phyloP scores from a whole-genome alignment of 2,329 filamentous ascomycete species.

The Trematosphaeria pertusa region DNA sequence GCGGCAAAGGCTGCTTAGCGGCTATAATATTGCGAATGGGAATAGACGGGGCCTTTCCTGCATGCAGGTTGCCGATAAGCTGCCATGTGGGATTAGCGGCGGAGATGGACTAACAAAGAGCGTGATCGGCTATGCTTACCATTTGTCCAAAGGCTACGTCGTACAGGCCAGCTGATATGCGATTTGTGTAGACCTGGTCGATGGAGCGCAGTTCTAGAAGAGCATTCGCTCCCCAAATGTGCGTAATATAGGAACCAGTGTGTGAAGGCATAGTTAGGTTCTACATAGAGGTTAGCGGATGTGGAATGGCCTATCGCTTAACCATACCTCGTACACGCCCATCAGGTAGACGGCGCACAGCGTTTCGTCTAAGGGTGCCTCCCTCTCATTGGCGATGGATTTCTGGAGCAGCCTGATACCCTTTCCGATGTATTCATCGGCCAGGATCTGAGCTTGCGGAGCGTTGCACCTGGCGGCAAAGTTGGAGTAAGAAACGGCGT shows the following conservation, averaged over 20 bases:
- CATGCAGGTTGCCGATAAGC: constrained; percentile 35
- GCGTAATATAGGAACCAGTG: constrained; percentile 30
- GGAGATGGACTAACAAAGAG: background rate
- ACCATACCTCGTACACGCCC: constrained; percentile 38
- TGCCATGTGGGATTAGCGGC: constrained; percentile 27
- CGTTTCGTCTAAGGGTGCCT: constrained; percentile 28
- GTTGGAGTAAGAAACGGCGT: constrained; percentile 39
- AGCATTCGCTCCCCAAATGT: constrained; percentile 38
- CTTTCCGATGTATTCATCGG: constrained; percentile 31
- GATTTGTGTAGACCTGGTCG: constrained; percentile 31
- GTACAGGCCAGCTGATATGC: constrained; percentile 33
- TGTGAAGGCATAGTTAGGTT: constrained; percentile 29
- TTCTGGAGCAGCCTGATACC: constrained; percentile 30
- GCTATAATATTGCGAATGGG: constrained; percentile 26
- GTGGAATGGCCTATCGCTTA: too few species aligned
- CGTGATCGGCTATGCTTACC: constrained; percentile 23
- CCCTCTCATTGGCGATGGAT: constrained; percentile 29
- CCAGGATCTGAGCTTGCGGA: constrained; percentile 28
- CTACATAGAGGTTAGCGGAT: constrained; percentile 14
- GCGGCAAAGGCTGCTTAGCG: constrained; percentile 19
- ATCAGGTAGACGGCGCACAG: constrained; percentile 38
- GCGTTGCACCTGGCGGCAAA: constrained; percentile 34
- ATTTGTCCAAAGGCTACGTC: constrained; percentile 36
- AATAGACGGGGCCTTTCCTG: constrained; percentile 30
- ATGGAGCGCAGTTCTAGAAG: constrained; percentile 34